Evolutionary conservation across 2,329 filamentous ascomycete species (phyloP).

Genomic region (Didymella glomerata): DNA sequence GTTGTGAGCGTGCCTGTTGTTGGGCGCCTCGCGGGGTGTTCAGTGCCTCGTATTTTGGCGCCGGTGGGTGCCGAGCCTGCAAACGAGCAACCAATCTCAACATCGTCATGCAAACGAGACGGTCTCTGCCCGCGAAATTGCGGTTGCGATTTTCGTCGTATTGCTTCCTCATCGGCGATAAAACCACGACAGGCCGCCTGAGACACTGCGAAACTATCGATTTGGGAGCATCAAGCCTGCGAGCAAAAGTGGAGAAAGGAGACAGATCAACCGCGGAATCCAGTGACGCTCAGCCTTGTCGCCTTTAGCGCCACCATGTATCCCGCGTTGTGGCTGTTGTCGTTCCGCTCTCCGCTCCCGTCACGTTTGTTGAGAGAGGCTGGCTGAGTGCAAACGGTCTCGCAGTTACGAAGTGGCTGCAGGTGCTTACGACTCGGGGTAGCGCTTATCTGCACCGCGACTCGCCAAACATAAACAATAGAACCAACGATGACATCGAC

Average conservation of each 20-base stretch:
- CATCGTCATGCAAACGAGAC: constrained; percentile 22
- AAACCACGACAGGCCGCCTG: constrained; percentile 13
- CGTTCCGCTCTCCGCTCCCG: constrained; percentile 10
- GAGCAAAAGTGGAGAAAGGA: constrained; percentile 23
- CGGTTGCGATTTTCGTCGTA: constrained; percentile 13
- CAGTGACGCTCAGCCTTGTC: constrained; percentile 15
- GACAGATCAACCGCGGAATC: constrained; percentile 13
- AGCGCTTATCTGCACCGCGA: constrained; percentile 1
- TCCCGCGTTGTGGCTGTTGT: constrained; percentile 8
- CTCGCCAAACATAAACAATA: not conserved
- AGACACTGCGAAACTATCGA: constrained; percentile 25
- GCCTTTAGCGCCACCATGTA: constrained; percentile 3
- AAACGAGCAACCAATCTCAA: constrained; percentile 19
- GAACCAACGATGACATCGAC: not conserved
- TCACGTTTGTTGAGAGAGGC: constrained; percentile 8
- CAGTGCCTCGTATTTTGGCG: constrained; percentile 23
- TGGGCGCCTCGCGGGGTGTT: constrained; percentile 20
- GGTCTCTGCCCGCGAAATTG: constrained; percentile 25
- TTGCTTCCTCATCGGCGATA: constrained; percentile 9
- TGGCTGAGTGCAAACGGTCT: constrained; percentile 14
- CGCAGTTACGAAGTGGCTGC: constrained; percentile 5
- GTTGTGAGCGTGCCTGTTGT: constrained; percentile 9
- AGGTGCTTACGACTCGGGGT: not conserved
- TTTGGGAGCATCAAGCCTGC: constrained; percentile 14
- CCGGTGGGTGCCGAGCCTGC: constrained; percentile 20